Base-by-base conservation (phyloP, 106 monocot genomes). In the Allium fistulosum region DNA sequence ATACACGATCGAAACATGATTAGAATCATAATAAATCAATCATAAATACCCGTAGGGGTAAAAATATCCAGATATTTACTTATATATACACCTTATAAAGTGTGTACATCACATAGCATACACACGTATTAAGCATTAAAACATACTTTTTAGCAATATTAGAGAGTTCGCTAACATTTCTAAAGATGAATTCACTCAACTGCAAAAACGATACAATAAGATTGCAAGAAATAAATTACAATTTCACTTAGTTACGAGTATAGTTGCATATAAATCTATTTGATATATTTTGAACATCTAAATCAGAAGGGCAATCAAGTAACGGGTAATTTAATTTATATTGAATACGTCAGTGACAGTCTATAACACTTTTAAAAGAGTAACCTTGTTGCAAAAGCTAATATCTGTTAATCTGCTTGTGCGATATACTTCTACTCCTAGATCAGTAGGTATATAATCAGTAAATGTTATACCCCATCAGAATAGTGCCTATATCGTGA, bases 191-290 rank as follows among this genome's bases (percentile, higher is more conserved):
- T 89, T 92, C 92, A 13, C 92, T 92, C 58, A 97, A 53, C 11
- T 92, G 92, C 80, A 97, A 60, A 81, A 97, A 92, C 8, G 92
- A 89, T 75, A 97, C 72, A 66, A 97, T 59, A 76, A 97, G 62
- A 57, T 92, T 96, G 68, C 9, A 71, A 46, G 75, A 46, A 13
- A 53, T 58, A 9, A 13, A 53, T 53, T 10, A 0, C 13, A 10
- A 13, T 53, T 0, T 9, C 9, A 53, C 10, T 53, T 53, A 53
- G 52, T 10, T 53, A 53, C 52, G 10, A 53, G 13, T 9, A 9
- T 10, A 53, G 9, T 53, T 53, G 1, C 13, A 7, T 53, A 53
- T 13, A 53, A 53, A 53, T 53, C 13, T 53, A 53, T 13, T 53
- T 53, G 52, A 53, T 53, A 53, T 53, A 53, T 53, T 53, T 53